A percentile compares a stretch with the other conserved stretches of the same genome.
Conservation (phyloP, 768 basidiomycete species). For the Lentinula aciculospora region DNA sequence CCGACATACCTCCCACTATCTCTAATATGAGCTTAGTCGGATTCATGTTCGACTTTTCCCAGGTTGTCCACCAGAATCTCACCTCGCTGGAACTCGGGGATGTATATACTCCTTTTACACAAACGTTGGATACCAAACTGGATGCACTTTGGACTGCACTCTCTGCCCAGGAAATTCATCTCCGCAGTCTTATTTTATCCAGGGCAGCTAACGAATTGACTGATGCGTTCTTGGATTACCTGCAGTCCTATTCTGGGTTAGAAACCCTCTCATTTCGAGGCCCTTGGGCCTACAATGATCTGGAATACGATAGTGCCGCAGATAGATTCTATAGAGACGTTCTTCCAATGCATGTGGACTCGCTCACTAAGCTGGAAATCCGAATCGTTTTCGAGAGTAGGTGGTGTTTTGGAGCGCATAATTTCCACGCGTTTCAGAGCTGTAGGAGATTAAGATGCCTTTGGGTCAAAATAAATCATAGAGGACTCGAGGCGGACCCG, state of each 20-base stretch:
- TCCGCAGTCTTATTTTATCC: neutral
- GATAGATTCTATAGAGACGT: neutral
- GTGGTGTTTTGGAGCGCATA: slow-evolving; percentile 3
- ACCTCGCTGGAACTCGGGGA: neutral
- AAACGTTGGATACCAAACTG: neutral
- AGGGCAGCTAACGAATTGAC: neutral
- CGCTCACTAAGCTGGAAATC: neutral
- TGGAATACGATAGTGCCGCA: neutral
- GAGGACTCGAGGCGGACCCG: neutral
- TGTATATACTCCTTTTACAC: neutral
- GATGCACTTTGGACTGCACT: neutral
- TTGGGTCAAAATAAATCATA: neutral
- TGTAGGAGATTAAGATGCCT: neutral
- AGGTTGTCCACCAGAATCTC: neutral
- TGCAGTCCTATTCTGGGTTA: neutral
- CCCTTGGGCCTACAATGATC: neutral
- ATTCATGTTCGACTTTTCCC: neutral
- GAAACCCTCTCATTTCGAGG: neutral
- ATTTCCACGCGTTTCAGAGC: neutral
- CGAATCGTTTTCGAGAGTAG: neutral
- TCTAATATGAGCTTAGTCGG: neutral
- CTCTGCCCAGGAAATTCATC: neutral
- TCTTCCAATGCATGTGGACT: neutral
- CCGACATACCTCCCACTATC: neutral
- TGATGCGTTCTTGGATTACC: neutral